Evolutionary conservation across 2,329 filamentous ascomycete genomes (phyloP).

Genomic region (Phyllosticta paracitricarpa): DNA sequence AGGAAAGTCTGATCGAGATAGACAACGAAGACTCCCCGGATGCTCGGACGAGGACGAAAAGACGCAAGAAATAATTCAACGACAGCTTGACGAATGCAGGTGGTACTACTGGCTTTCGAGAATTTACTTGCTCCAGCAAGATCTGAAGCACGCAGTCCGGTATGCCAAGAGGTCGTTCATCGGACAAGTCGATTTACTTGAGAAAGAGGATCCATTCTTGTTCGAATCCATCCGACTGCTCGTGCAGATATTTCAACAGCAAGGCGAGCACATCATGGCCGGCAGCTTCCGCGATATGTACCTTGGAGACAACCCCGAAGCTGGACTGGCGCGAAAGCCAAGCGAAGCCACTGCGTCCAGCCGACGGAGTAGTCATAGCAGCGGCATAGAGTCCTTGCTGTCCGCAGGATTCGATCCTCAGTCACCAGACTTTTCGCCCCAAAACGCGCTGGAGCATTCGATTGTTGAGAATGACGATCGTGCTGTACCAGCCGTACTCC

Average conservation of each 20-base stretch:
- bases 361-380: background rate
- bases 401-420: slow-evolving; percentile 1
- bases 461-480: slow-evolving; percentile 2
- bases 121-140: slow-evolving; percentile 4
- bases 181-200: background rate
- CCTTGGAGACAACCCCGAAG: slow-evolving; percentile 3
- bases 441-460: background rate
- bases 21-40: background rate
- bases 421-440: slow-evolving; percentile 1
- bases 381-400: background rate
- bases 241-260: slow-evolving; percentile 6
- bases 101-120: slow-evolving; percentile 6
- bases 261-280: slow-evolving; percentile 2
- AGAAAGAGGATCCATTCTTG: slow-evolving; percentile 1
- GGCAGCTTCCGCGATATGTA: slow-evolving; percentile 4
- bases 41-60: background rate
- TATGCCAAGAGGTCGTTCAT: slow-evolving; percentile 6
- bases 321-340: background rate
- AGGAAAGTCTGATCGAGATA: background rate
- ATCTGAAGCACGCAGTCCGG: background rate
- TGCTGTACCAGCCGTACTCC: background rate
- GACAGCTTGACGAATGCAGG: background rate
- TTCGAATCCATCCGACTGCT: slow-evolving; percentile 1
- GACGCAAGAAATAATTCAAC: background rate
- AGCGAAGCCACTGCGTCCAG: background rate